A percentile compares a stretch with the other conserved stretches of the same genome.
These are phyloP conservation scores for Beauveria medogensis DNA, from an alignment of 2,329 filamentous ascomycete species.

Conservation along the genomic window DNA sequence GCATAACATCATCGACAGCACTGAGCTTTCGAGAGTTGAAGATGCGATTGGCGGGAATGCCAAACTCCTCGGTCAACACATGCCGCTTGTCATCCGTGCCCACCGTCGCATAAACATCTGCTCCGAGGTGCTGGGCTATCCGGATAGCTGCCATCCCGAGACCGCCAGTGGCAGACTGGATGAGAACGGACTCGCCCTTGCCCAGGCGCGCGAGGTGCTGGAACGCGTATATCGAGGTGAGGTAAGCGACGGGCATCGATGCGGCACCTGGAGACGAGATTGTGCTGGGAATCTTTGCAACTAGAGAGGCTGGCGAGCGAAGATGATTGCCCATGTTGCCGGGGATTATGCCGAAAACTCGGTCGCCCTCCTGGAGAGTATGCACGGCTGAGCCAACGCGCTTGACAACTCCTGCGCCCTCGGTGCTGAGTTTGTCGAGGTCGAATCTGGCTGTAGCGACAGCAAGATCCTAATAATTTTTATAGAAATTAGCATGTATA, in stretches of 20 bases:
- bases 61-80: slow-evolving; percentile 19
- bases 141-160: slow-evolving; percentile 31
- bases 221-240: slow-evolving; percentile 22
- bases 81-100: slow-evolving; percentile 21
- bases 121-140: slow-evolving; percentile 25
- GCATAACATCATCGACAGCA: slow-evolving; percentile 20
- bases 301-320: slow-evolving; percentile 18
- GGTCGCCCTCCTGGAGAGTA: slow-evolving; percentile 23
- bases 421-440: slow-evolving; percentile 18
- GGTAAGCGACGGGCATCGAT: slow-evolving; percentile 19
- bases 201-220: slow-evolving; percentile 17
- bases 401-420: slow-evolving; percentile 19
- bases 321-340: slow-evolving; percentile 19
- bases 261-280: slow-evolving; percentile 20
- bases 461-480: slow-evolving; percentile 22
- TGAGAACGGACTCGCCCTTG: slow-evolving; percentile 23
- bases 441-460: slow-evolving; percentile 20
- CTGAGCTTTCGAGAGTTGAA: slow-evolving; percentile 23
- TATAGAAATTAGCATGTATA: neutral
- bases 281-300: slow-evolving; percentile 20
- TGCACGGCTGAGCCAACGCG: slow-evolving; percentile 14
- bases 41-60: slow-evolving; percentile 25
- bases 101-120: slow-evolving; percentile 31
- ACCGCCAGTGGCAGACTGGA: slow-evolving; percentile 29
- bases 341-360: slow-evolving; percentile 18